These are phyloP conservation scores for Acidomyces sp. DNA, from an alignment of 495 filamentous ascomycete species.

Conservation along the genomic window DNA sequence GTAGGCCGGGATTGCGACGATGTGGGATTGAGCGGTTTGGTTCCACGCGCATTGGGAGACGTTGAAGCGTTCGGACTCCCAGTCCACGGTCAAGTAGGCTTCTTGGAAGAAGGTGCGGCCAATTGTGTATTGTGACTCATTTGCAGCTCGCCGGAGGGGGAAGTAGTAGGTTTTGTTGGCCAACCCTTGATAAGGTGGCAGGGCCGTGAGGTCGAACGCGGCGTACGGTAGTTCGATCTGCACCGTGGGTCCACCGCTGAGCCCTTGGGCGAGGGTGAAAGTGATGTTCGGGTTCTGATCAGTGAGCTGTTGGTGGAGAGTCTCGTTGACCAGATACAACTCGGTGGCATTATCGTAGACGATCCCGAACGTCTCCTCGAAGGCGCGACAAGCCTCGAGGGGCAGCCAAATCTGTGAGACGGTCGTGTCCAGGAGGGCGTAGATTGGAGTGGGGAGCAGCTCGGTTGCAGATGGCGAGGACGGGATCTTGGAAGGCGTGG, in stretches of 20 bases:
- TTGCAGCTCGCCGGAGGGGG: constrained; percentile 13
- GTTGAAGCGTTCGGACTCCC: constrained; percentile 25
- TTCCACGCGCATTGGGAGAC: constrained; percentile 22
- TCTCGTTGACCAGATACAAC: constrained; percentile 13
- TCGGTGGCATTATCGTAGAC: constrained; percentile 10
- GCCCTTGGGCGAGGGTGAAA: constrained; percentile 13
- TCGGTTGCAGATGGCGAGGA: constrained; percentile 17
- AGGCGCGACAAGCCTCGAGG: constrained; percentile 4
- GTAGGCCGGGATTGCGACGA: constrained; percentile 23
- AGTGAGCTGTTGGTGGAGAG: constrained; percentile 2
- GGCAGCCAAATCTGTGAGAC: constrained; percentile 27
- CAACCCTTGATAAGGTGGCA: constrained; percentile 10
- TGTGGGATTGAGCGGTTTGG: constrained; percentile 10
- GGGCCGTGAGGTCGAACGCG: constrained; percentile 15
- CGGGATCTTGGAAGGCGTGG: not conserved
- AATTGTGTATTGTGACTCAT: constrained; percentile 14
- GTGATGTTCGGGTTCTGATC: constrained; percentile 8
- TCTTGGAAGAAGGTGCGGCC: constrained; percentile 17
- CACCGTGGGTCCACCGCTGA: not conserved
- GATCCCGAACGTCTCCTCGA: constrained; percentile 10
- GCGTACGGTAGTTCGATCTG: constrained; percentile 14
- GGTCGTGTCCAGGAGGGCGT: constrained; percentile 29
- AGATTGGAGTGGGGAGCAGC: not conserved
- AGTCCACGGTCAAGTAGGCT: constrained; percentile 13
- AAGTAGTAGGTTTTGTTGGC: constrained; percentile 19